These are phyloP conservation scores for Wickerhamiella kurtzmanii DNA, from an alignment of 805 yeast genomes.

Conservation along the genomic window DNA sequence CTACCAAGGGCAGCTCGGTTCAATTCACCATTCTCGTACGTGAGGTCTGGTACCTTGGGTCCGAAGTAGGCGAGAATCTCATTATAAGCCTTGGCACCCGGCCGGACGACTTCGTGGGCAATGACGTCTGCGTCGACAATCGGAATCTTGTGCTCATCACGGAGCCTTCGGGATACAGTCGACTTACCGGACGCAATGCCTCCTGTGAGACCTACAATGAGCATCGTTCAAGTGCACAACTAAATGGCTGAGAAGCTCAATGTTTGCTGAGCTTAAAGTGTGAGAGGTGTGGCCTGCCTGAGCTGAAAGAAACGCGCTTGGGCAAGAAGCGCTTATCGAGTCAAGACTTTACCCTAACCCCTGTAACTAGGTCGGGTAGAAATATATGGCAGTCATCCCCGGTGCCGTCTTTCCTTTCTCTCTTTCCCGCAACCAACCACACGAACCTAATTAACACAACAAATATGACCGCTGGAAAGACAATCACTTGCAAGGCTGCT, in stretches of 20 bases:
- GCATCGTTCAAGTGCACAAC: too few species aligned
- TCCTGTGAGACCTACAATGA: conserved; percentile 90
- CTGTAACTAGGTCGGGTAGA: not conserved
- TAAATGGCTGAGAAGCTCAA: too few species aligned
- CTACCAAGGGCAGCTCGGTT: conserved; percentile 67
- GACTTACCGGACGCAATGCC: conserved; percentile 97
- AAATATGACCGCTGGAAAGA: conserved; percentile 6
- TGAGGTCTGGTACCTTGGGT: conserved; percentile 36
- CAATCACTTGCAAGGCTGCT: conserved; percentile 86
- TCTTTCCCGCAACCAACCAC: too few species aligned
- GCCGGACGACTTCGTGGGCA: conserved; percentile 74
- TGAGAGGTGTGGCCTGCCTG: too few species aligned
- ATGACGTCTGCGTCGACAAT: conserved; percentile 84
- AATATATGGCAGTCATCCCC: not conserved
- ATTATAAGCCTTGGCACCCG: conserved; percentile 59
- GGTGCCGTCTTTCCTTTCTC: not conserved
- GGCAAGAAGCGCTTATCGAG: not conserved
- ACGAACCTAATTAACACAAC: too few species aligned
- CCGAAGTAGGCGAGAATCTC: conserved; percentile 50
- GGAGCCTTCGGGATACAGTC: conserved; percentile 57
- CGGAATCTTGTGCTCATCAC: conserved; percentile 38
- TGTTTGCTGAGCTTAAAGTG: too few species aligned
- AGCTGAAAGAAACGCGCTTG: too few species aligned
- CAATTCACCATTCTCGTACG: conserved; percentile 34
- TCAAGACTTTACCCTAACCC: not conserved